Evolutionary conservation across 2,329 filamentous ascomycete species (phyloP).

Genomic region (Pseudofabraea citricarpa): DNA sequence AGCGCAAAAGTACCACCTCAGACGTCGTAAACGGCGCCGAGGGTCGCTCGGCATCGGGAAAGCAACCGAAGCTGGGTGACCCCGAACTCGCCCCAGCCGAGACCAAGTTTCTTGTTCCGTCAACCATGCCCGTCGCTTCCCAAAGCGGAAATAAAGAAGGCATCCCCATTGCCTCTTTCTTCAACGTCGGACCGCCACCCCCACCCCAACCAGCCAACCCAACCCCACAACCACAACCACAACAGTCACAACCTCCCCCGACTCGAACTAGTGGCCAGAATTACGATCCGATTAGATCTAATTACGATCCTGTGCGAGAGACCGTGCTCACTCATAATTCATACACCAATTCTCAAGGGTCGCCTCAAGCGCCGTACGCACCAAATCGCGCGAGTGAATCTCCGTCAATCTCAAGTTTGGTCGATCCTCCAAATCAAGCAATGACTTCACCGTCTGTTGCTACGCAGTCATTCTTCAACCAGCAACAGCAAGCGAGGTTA

Average conservation of each 20-base stretch:
- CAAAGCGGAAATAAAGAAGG: constrained; percentile 22
- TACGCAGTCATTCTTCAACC: constrained; percentile 29
- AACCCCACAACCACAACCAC: constrained; percentile 30
- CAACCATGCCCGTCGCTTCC: constrained; percentile 10
- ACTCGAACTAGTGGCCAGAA: constrained; percentile 70
- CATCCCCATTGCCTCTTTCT: constrained; percentile 25
- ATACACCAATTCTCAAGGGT: constrained; percentile 41
- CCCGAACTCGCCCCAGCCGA: constrained; percentile 9
- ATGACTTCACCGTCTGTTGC: constrained; percentile 25
- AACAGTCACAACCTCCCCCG: constrained; percentile 21
- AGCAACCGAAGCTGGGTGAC: constrained; percentile 18
- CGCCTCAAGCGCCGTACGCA: constrained; percentile 36
- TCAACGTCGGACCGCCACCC: constrained; percentile 17
- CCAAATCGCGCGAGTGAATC: constrained; percentile 76
- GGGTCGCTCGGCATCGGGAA: constrained; percentile 25
- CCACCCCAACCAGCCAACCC: constrained; percentile 16
- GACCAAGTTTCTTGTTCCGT: constrained; percentile 12
- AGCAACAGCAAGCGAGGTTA: constrained; percentile 18
- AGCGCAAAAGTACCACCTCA: constrained; percentile 41
- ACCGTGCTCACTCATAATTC: constrained; percentile 44
- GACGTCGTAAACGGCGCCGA: constrained; percentile 23
- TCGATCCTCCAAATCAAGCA: constrained; percentile 58
- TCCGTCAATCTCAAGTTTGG: constrained; percentile 85
- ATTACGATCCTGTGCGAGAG: constrained; percentile 59
- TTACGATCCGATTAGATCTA: constrained; percentile 85